phyloP scores from a whole-genome alignment of 2,329 filamentous ascomycete genomes.

The Zalaria obscura region DNA sequence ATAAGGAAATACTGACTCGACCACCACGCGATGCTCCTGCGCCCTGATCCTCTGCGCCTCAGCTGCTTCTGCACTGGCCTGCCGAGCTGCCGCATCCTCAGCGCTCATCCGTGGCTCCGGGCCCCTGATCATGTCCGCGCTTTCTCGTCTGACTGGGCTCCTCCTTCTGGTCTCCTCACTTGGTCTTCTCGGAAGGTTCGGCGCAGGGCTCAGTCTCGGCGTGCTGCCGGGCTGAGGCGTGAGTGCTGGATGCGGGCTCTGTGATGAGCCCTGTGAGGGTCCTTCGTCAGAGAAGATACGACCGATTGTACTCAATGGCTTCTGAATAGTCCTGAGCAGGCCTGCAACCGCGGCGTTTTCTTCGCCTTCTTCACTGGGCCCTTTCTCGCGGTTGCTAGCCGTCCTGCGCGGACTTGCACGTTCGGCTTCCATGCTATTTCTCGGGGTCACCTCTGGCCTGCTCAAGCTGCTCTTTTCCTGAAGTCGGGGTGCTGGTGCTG shows the following conservation, averaged over 20 bases:
- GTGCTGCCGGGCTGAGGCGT: constrained; percentile 34
- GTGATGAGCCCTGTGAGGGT: constrained; percentile 5
- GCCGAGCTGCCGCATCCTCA: constrained; percentile 76
- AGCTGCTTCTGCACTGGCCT: constrained; percentile 79
- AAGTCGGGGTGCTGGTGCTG: constrained; percentile 10
- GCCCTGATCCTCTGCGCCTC: constrained; percentile 72
- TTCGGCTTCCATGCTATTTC: constrained; percentile 46
- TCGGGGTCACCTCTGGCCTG: constrained; percentile 42
- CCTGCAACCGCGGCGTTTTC: constrained; percentile 74
- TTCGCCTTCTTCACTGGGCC: constrained; percentile 32
- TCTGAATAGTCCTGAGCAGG: constrained; percentile 78
- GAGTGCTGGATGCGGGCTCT: constrained; percentile 20
- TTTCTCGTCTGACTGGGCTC: constrained; percentile 8
- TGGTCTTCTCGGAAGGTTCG: constrained; percentile 28
- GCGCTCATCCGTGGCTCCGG: constrained; percentile 27
- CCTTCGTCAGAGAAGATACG: constrained; percentile 76
- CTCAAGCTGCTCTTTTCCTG: constrained; percentile 36
- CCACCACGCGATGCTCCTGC: constrained; percentile 77
- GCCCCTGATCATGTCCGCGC: constrained; percentile 2
- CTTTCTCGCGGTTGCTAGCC: not conserved
- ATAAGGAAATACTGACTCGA: constrained; percentile 43
- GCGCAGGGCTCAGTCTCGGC: constrained; percentile 34
- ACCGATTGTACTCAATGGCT: constrained; percentile 78
- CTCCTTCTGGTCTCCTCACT: constrained; percentile 17
- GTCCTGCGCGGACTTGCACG: constrained; percentile 41